Base-by-base conservation (phyloP, 2,329 filamentous ascomycete species). In the Trematosphaeria pertusa region DNA sequence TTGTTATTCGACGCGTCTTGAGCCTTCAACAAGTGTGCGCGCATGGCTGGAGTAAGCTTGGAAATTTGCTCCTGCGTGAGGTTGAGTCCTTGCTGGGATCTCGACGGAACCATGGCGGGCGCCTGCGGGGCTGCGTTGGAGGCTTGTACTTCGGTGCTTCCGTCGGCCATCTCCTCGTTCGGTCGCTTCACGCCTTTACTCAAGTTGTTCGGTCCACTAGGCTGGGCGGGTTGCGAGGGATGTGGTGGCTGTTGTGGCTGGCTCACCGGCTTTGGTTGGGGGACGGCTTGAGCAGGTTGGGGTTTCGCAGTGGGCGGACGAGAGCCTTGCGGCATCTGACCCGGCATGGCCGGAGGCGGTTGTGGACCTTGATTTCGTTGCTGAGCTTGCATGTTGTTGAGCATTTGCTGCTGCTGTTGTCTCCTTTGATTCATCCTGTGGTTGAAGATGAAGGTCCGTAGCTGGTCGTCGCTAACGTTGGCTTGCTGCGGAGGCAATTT, bases 161-260 rank as follows among this genome's bases (percentile, higher is more conserved):
- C 64, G 41, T 78, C 75, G 17, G 67, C 52, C 11, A 71, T 61
- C 53, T 78, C 76, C 17, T 77, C 75, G 41, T 68, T 74, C 8
- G 69, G 64, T 26, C 71, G 63, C 56, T 73, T 74, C 14, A 65
- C 48, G 17, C 64, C 61, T 51, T 69, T 62, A 43, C 58, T 64
- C 14, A 54, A 19, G 28, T 54, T 56, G 37, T 53, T 62, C 14
- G 56, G 46, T 18, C 46, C 30, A 30, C 37, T 47, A 11, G 58
- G 26, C 48, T 67, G 64, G 20, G 59, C 22, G 18, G 55, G 48
- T 37, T 63, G 59, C n/a, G n/a, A n/a, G n/a, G n/a, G n/a, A n/a
- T n/a, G n/a, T 20, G 52, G 44, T 28, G 56, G 48, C 17, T 59
- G 59, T 34, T 53, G 57, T 11, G 54, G 47, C 28, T 51, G 64